Percentiles rank a stretch among this genome's conserved stretches.
These are phyloP conservation scores for Vitis amurensis DNA, from an alignment of 164 flowering plant genomes.

Conservation along the genomic window DNA sequence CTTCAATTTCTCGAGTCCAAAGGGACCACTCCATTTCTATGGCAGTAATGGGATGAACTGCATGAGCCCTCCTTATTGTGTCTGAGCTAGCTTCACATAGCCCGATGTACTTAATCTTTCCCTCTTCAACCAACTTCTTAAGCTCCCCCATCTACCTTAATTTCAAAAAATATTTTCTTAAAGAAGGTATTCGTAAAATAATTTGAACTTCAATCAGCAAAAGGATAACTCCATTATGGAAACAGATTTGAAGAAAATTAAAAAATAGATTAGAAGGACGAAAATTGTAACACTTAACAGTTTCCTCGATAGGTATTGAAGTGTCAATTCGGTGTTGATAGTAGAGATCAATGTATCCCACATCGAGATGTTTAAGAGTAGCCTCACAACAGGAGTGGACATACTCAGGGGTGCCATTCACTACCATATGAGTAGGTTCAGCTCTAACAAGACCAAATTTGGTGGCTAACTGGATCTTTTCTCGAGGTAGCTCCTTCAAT, in stretches of 20 bases:
- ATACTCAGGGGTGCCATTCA: conserved; percentile 28
- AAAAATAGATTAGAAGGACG: not conserved
- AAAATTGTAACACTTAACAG: conserved; percentile 13
- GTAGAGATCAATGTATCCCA: conserved; percentile 32
- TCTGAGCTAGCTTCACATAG: conserved; percentile 52
- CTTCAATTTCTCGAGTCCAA: conserved; percentile 62
- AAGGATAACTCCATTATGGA: too few species aligned
- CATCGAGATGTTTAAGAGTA: conserved; percentile 29
- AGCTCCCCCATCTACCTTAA: conserved; percentile 32
- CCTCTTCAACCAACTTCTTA: conserved; percentile 33
- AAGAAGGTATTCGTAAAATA: too few species aligned
- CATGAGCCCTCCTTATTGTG: conserved; percentile 61
- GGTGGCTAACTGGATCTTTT: conserved; percentile 27
- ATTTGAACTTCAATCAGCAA: too few species aligned
- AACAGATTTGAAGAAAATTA: too few species aligned
- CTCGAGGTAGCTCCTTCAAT: conserved; percentile 26
- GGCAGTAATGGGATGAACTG: conserved; percentile 60
- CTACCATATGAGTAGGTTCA: not conserved
- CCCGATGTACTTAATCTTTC: conserved; percentile 33
- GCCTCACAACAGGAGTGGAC: conserved; percentile 29
- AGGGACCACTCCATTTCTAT: conserved; percentile 69
- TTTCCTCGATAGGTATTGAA: conserved; percentile 31
- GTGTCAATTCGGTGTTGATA: conserved; percentile 28
- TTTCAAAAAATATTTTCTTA: too few species aligned
- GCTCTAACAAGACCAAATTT: conserved; percentile 20